phyloP scores from a whole-genome alignment of 805 yeast species.

The Spathaspora passalidarum region DNA sequence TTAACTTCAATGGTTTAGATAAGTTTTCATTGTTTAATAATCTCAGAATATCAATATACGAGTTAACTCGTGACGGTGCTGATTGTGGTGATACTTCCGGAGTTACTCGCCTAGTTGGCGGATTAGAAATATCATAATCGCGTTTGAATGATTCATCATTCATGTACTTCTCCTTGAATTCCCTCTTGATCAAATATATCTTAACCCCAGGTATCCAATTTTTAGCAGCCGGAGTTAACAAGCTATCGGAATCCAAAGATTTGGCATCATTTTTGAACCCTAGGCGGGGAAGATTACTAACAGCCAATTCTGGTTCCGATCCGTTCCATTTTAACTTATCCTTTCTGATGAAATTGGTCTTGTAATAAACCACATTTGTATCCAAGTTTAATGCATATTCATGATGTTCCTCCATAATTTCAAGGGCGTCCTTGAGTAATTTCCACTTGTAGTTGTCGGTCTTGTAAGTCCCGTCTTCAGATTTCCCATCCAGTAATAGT shows the following conservation, averaged over 20 bases:
- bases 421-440: slow-evolving; percentile 31
- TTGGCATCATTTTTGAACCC: neutral
- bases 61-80: slow-evolving; percentile 39
- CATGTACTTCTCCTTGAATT: slow-evolving; percentile 35
- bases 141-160: slow-evolving; percentile 36
- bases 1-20: slow-evolving; percentile 36
- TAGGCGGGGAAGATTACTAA: slow-evolving; percentile 7
- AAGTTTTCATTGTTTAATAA: slow-evolving; percentile 32
- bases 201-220: slow-evolving; percentile 36
- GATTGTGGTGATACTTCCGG: slow-evolving; percentile 44
- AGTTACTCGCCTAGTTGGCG: slow-evolving; percentile 32
- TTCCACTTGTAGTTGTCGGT: slow-evolving; percentile 26
- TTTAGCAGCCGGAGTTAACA: slow-evolving; percentile 37
- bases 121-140: slow-evolving; percentile 26
- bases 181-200: slow-evolving; percentile 27
- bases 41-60: slow-evolving; percentile 38
- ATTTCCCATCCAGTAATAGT: slow-evolving; percentile 9
- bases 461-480: slow-evolving; percentile 13
- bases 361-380: slow-evolving; percentile 41
- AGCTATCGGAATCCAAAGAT: slow-evolving; percentile 9
- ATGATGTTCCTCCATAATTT: slow-evolving; percentile 15
- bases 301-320: neutral
- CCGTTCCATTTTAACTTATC: slow-evolving; percentile 15
- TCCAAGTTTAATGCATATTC: slow-evolving; percentile 35
- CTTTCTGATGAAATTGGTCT: slow-evolving; percentile 38